A percentile compares a stretch with the other conserved stretches of the same genome.
Conservation (phyloP, 2,329 filamentous ascomycete genomes). For the Pseudopyrenochaeta lycopersici region DNA sequence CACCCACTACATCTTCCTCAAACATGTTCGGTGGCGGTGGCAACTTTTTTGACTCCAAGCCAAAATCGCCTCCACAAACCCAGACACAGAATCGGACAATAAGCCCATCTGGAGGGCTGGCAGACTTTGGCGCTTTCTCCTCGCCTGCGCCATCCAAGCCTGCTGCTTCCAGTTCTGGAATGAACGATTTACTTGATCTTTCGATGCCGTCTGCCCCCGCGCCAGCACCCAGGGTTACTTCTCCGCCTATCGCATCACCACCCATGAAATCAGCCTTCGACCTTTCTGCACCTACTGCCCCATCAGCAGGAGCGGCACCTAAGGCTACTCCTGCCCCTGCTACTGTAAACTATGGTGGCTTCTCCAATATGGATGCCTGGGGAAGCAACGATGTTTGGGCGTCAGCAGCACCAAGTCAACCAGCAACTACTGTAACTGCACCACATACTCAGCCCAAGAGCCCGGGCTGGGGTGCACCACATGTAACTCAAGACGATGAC, state of each 20-base stretch:
- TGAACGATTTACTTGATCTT: conserved; percentile 86
- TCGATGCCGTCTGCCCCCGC: conserved; percentile 47
- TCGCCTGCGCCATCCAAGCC: conserved; percentile 61
- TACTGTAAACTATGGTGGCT: conserved; percentile 51
- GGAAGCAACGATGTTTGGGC: conserved; percentile 85
- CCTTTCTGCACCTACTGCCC: conserved; percentile 39
- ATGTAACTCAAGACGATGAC: conserved; percentile 86
- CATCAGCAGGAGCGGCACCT: conserved; percentile 46
- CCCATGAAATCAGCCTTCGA: conserved; percentile 76
- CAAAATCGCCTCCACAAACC: conserved; percentile 59
- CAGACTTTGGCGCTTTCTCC: conserved; percentile 72
- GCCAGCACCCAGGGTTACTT: conserved; percentile 32
- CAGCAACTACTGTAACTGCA: conserved; percentile 42
- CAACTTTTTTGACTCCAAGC: conserved; percentile 82
- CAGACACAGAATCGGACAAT: conserved; percentile 59
- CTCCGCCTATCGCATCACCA: conserved; percentile 43
- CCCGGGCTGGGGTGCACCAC: conserved; percentile 65
- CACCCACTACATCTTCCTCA: conserved; percentile 56
- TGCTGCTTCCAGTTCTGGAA: conserved; percentile 58
- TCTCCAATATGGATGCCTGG: conserved; percentile 77
- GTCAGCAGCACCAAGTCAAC: conserved; percentile 66
- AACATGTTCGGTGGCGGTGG: conserved; percentile 70
- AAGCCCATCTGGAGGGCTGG: conserved; percentile 64
- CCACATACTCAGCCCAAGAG: conserved; percentile 54
- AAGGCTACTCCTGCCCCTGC: conserved; percentile 41